Percentiles rank a stretch among this genome's conserved stretches.
Conservation (phyloP, 352 stramenopile genomes). For the Phytophthora meadii region DNA sequence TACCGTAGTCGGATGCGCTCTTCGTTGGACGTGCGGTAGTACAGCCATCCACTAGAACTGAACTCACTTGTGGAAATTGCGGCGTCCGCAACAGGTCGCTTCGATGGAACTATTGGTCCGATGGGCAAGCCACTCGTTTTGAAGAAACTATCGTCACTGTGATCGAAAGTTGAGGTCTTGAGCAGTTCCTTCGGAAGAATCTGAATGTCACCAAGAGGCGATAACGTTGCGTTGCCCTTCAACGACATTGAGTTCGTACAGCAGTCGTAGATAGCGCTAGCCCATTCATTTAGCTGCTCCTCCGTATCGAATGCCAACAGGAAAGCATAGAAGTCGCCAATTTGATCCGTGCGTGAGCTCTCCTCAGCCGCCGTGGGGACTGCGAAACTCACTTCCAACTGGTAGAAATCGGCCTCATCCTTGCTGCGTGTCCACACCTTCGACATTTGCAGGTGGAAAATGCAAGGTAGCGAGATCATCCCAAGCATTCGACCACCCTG, state of each 20-base stretch:
- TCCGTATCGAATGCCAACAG: slow-evolving; percentile 84
- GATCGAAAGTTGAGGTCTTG: slow-evolving; percentile 82
- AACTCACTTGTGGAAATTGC: slow-evolving; percentile 48
- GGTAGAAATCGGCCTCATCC: slow-evolving; percentile 81
- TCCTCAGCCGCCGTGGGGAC: slow-evolving; percentile 68
- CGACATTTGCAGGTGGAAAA: slow-evolving; percentile 84
- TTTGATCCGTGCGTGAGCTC: slow-evolving; percentile 67
- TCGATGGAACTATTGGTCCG: slow-evolving; percentile 20
- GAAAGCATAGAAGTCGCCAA: slow-evolving; percentile 82
- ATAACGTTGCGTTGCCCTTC: slow-evolving; percentile 68
- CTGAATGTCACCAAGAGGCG: slow-evolving; percentile 75
- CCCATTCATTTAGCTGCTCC: slow-evolving; percentile 75
- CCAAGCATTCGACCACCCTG: slow-evolving; percentile 70
- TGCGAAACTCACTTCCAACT: slow-evolving; percentile 86
- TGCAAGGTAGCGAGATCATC: slow-evolving; percentile 81
- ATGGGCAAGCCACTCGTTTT: slow-evolving; percentile 38
- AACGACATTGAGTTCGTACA: slow-evolving; percentile 90
- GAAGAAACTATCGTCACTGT: slow-evolving; percentile 50
- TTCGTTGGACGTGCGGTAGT: slow-evolving; percentile 85
- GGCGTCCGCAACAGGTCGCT: slow-evolving; percentile 19
- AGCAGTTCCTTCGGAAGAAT: slow-evolving; percentile 85
- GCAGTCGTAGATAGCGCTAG: slow-evolving; percentile 82
- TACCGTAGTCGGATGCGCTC: slow-evolving; percentile 85
- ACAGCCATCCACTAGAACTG: slow-evolving; percentile 84
- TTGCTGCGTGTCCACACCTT: slow-evolving; percentile 76